Evolutionary conservation across 306 rosid genomes (phyloP), one percentile per base, ranked within the genome.

Genomic region (Dryas alaskensis): DNA sequence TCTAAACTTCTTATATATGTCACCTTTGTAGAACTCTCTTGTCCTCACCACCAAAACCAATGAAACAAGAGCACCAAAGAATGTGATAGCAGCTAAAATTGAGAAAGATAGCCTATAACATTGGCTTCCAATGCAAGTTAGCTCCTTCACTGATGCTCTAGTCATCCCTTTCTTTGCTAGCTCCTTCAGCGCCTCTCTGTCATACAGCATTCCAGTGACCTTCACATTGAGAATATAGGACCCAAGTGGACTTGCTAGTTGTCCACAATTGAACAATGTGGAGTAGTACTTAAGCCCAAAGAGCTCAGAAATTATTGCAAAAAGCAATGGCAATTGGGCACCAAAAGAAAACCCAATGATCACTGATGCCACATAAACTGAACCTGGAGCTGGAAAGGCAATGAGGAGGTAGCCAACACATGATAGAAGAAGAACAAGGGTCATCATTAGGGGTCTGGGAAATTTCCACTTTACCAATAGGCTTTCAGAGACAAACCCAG

Each of bases 271-370:
- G 76, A 86, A 83, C 74, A 86, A 19, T 9, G 89, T 83, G 0
- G 89, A 83, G 78, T 70, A 86, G 63, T 86, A 73, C 39, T 81
- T 86, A 7, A 86, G 81, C 10, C 89, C 87, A 25, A 86, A 86
- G 4, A 86, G 80, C 80, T 86, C 89, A 0, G 87, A 86, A 47
- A 86, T 83, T 7, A 86, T 83, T 37, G 87, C 83, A 46, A 72
- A 83, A 31, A 83, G 77, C 78, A 86, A 46, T 0, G 87, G 87
- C 44, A 86, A 65, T 7, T 86, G 89, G 0, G 87, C 90, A 6
- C 90, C 87, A 46, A 76, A 83, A 1, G 85, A 72, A 69, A 86
- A 86, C 11, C 87, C 87, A 44, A 83, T 76, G 16, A 86, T 80
- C 46, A 86, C 37, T 0, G 87, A 86, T 1, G 89, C 85, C 2